Percentiles rank a stretch among this genome's conserved stretches.
phyloP scores from a whole-genome alignment of 441 rosid species.

The Syzygium malaccense region DNA sequence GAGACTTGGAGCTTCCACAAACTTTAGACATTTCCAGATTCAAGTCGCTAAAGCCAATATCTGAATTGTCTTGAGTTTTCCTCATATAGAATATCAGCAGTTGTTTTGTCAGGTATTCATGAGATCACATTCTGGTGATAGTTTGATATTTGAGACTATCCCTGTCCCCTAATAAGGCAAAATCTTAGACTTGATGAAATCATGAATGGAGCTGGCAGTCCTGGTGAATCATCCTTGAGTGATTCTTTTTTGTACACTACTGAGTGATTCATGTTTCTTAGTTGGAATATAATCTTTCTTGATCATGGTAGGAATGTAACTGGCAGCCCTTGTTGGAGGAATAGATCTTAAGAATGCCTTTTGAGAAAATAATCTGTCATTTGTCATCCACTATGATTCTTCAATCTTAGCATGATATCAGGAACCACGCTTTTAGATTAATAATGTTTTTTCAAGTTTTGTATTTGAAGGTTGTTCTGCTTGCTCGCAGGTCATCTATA shows the following conservation, averaged over 20 bases:
- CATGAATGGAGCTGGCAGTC: neutral
- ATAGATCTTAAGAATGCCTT: no score
- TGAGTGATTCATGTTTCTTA: no score
- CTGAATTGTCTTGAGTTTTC: neutral
- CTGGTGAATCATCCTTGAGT: neutral
- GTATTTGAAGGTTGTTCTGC: neutral
- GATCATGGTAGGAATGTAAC: no score
- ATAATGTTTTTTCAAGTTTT: no score
- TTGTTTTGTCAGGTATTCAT: fast-evolving
- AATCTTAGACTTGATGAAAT: neutral
- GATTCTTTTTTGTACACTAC: no score
- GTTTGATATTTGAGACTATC: neutral
- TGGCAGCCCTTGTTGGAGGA: no score
- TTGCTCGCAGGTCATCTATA: neutral
- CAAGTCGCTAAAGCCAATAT: neutral
- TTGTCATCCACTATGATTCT: no score
- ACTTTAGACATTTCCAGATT: neutral
- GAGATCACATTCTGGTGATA: neutral
- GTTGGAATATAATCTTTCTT: no score
- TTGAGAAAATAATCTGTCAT: no score
- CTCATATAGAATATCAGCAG: neutral
- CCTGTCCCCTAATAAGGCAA: neutral
- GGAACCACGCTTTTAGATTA: neutral
- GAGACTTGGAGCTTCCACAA: neutral
- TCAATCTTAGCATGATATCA: no score